Evolutionary conservation across 768 basidiomycete species (phyloP), one percentile per base, ranked within the genome.

Genomic region (Mrakia blollopis): DNA sequence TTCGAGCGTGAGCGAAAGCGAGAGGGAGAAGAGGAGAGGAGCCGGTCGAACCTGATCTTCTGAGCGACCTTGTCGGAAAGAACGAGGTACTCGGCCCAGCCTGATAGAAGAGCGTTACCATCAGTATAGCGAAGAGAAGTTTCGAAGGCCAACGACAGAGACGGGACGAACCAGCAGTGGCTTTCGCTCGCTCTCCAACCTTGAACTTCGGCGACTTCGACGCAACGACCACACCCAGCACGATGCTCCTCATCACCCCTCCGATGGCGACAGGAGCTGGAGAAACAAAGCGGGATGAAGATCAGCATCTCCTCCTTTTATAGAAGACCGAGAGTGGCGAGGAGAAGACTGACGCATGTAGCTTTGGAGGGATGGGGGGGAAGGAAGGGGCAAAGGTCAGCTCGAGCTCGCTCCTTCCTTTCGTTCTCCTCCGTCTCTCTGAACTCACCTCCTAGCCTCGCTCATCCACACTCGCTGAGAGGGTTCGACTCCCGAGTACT

Each of bases 381-480:
- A 44, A 9, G 39, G 23, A 21, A 50, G 41, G 10, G 18, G 35
- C 25, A 44, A 44, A 44, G n/a, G 68, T 47, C 50, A 71, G 69
- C 47, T 47, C 32, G 14, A 74, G 76, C 41, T 63, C 74, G 23
- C 35, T 30, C 39, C 44, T 30, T 67, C 39, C 69, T 71, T 50
- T 32, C 28, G n/a, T 44, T 21, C 28, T 13, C 23, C 13, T 47
- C 44, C 16, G 25, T n/a, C 11, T 28, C 23, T 62, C n/a, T 2
- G 7, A 25, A 74, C 73, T 37, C 28, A 74, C 73, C 75, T 77
- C 65, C 93, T 86, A 23, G 81, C 82, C 81, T 92, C 91, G 78
- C 87, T 88, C 71, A 98, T 81, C 87, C 91, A 97, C 13, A 82
- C 82, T 73, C 93, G 87, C 92, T 94, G 93, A 0, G 93, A 92